Base-by-base conservation (phyloP, 2,329 filamentous ascomycete genomes). In the Ophiostoma australiae region DNA sequence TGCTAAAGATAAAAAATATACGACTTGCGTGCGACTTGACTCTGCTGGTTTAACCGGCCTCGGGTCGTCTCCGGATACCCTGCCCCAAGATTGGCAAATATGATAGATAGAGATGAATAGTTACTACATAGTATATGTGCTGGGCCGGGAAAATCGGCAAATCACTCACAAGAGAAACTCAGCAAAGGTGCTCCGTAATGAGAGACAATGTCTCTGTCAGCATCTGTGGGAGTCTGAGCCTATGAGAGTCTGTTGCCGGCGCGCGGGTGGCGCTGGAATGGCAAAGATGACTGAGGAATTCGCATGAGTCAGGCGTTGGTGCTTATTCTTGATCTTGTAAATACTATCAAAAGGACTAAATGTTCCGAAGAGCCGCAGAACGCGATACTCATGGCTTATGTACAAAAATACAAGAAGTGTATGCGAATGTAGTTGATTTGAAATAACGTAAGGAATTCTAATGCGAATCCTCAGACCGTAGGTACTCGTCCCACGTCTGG, bases 401-500 rank as follows among this genome's bases (percentile, higher is more conserved):
- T 13, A 15, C 2, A 15, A 13, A 13, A 58, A 68, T 39, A 7
- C 2, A 48, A 20, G n/a, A 8, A 55, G 13, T 33, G 20, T 63
- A 70, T 20, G 33, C 4, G 5, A n/a, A 58, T 3, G 48, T 58
- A 39, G 4, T 58, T 52, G 67, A 27, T 37, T 23, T 31, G 55
- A 52, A 65, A 23, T 39, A 67, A 66, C 35, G 20, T n/a, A 37
- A 55, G 20, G 37, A 68, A 55, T 17, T 31, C 11, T 39, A 31
- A 15, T 37, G 35, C 4, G 23, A 39, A 41, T 61, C 35, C 10
- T 39, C 27, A 27, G 68, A 10, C 7, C 67, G 48, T 27, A 73
- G 65, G 27, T 69, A 73, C 4, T 75, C 74, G 35, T 69, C 69
- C 73, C 73, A 73, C 10, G 72, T 73, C 67, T 73, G 69, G 27